phyloP scores from a whole-genome alignment of 83 land plant species.

The Larix sibirica region DNA sequence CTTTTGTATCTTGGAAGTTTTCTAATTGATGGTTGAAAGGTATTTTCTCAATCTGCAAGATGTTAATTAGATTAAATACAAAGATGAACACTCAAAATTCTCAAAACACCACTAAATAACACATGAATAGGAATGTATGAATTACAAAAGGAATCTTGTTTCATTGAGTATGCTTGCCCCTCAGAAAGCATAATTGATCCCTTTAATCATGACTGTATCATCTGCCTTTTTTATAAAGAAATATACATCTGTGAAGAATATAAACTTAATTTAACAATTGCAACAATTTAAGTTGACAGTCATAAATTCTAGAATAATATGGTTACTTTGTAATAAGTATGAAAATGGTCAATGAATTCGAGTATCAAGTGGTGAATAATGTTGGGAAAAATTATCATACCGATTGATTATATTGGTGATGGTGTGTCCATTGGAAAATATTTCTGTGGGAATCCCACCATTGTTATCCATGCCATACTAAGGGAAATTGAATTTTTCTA shows the following conservation, averaged over 20 bases:
- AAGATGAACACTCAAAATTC: too few species aligned
- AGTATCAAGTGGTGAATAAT: not conserved
- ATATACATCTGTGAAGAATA: conserved; percentile 42
- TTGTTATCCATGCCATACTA: conserved; percentile 53
- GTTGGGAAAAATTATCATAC: not conserved
- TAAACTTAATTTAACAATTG: conserved; percentile 54
- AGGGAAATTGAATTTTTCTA: conserved; percentile 45
- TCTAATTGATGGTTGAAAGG: conserved; percentile 46
- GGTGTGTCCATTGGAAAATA: conserved; percentile 59
- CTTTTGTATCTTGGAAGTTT: conserved; percentile 32
- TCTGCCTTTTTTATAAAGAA: conserved; percentile 13
- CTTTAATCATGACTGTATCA: conserved; percentile 38
- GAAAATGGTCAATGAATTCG: not conserved
- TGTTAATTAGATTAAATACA: not conserved
- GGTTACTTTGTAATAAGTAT: too few species aligned
- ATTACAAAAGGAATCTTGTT: conserved; percentile 55
- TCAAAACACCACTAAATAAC: not conserved
- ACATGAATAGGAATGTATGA: not conserved
- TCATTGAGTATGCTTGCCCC: conserved; percentile 67
- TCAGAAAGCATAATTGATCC: conserved; percentile 59
- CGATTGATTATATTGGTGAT: conserved; percentile 48
- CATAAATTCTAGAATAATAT: too few species aligned
- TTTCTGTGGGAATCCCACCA: conserved; percentile 42
- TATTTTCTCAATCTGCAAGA: conserved; percentile 40
- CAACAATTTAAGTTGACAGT: not conserved